A percentile compares a stretch with the other conserved stretches of the same genome.
These are phyloP conservation scores for Penicillium hordei DNA, from an alignment of 2,329 filamentous ascomycete genomes.

Conservation along the genomic window DNA sequence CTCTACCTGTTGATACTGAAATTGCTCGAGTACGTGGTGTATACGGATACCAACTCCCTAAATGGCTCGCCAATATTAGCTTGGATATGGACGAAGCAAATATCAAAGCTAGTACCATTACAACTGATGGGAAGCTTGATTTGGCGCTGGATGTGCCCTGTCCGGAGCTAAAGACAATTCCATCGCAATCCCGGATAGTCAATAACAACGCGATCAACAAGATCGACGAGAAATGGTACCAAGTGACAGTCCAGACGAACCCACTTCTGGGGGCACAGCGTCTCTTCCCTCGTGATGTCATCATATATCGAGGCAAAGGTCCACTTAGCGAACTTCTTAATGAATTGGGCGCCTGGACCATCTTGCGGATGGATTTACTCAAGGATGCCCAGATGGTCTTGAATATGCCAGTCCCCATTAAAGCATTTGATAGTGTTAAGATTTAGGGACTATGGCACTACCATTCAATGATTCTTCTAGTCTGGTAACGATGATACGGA, in stretches of 20 bases:
- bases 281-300: conserved; percentile 11
- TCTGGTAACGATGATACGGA: too few relatives aligned
- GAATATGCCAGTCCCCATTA: conserved; percentile 13
- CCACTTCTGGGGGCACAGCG: conserved; percentile 12
- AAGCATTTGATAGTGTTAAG: too few relatives aligned
- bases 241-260: conserved; percentile 15
- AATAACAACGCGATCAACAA: conserved; percentile 18
- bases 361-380: conserved; percentile 15
- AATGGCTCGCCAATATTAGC: conserved; percentile 17
- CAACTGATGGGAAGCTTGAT: not conserved
- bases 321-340: conserved; percentile 15
- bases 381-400: conserved; percentile 19
- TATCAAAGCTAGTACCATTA: conserved; percentile 8
- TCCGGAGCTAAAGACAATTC: conserved; percentile 9
- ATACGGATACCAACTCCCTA: conserved; percentile 19
- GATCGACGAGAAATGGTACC: conserved; percentile 16
- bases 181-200: conserved; percentile 11
- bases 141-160: conserved; percentile 6
- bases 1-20: conserved; percentile 18
- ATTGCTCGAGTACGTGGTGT: conserved; percentile 18
- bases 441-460: too few relatives aligned
- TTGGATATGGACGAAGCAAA: conserved; percentile 11
- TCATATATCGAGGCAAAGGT: conserved; percentile 7
- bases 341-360: conserved; percentile 10
- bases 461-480: too few relatives aligned